Base-by-base conservation (phyloP, 2,329 filamentous ascomycete species). In the Exophiala sp. region DNA sequence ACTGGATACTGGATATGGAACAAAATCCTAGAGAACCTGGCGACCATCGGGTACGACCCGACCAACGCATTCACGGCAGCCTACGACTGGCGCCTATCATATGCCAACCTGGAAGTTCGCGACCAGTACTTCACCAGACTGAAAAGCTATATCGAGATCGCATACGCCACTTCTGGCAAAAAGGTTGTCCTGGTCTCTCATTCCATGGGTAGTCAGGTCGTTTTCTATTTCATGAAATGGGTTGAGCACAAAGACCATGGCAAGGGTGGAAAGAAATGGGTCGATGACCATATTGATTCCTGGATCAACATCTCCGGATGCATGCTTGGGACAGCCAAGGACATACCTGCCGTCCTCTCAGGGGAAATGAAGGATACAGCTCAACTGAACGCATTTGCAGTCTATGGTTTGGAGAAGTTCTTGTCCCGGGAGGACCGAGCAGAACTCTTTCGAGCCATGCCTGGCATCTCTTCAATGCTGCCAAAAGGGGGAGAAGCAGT, bases 251-350 rank as follows among this genome's bases (percentile, higher is more conserved):
- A 85, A 49, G 89, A 89, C 4, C 75, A 85, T 59, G 94, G 94
- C 3, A 83, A 84, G 16, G 92, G 91, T 1, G 92, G 94, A 1
- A 79, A 86, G 35, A 81, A 84, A 49, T 99, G 94, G 94, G 92
- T 99, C 0, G 91, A 99, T 55, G 81, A 80, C 14, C 82, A 96
- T 66, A 78, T 99, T 47, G 94, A 95, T 62, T 88, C 89, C 2
- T 99, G 95, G 91, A 95, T 99, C 75, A 99, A 99, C 69, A 91
- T 99, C 65, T 94, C 88, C 62, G 94, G 94, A 5, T 99, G 92
- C 71, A 96, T 99, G 92, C 84, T 99, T 5, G 94, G 94, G 11
- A 91, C 94, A 1, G 78, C 91, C 54, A 99, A 99, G 73, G 92
- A 88, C 54, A 75, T 97, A 34, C 89, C 94, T 0, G 92, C 94